Evolutionary conservation across 495 filamentous ascomycete species (phyloP), one percentile per base, ranked within the genome.

Genomic region (Talaromyces trachyspermus): DNA sequence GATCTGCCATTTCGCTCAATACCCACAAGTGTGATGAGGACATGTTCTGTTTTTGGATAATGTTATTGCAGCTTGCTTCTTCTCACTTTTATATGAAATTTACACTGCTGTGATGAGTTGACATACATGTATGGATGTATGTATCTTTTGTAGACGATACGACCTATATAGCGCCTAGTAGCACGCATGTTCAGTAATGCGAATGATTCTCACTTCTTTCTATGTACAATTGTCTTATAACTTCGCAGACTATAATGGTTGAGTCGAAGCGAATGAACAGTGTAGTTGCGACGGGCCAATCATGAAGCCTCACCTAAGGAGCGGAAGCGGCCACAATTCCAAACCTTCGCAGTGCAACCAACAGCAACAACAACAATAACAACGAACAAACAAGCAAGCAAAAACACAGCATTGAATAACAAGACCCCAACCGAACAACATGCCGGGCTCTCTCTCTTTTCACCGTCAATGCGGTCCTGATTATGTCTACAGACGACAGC

Each of bases 381-480:
- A 33, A 17, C 5, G 11, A 33, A 46, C 19, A 19, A 17, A 17
- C 43, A 10, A 46, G 6, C 17, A 18, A n/a, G n/a, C n/a, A n/a
- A n/a, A n/a, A n/a, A n/a, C n/a, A n/a, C n/a, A n/a, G n/a, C n/a
- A n/a, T n/a, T n/a, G n/a, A n/a, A n/a, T n/a, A n/a, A n/a, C n/a
- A n/a, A n/a, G n/a, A n/a, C n/a, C n/a, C n/a, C n/a, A n/a, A n/a
- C n/a, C n/a, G n/a, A n/a, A 51, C 65, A 66, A 49, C 36, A 73
- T 73, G 70, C 60, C 64, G 9, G 70, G 66, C 46, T 60, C 68
- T 48, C 57, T 97, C 64, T 88, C 80, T 97, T 50, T 91, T 92
- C 72, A 86, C 88, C 49, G 83, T 96, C 57, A 90, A 90, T 63
- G 90, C 90, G 54, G 83, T 97, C 70, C 78, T 96, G 64, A 80